Base-by-base conservation (phyloP, 2,329 filamentous ascomycete species). In the Acrodontium crateriforme region DNA sequence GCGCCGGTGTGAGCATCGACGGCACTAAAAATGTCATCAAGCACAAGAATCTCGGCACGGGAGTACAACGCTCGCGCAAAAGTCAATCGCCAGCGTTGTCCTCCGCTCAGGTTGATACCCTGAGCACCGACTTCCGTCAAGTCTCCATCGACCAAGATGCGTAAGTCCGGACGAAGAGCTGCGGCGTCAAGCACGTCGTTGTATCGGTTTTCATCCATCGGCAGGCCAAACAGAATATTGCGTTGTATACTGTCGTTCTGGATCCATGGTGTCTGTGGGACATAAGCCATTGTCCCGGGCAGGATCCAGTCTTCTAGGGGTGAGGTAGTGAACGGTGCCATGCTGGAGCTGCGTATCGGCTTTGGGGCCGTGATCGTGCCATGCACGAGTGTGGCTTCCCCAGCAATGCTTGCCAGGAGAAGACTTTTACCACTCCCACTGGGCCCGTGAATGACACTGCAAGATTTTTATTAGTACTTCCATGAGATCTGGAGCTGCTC, bases 71-170 rank as follows among this genome's bases (percentile, higher is more conserved):
- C 68, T 25, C 85, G 69, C n/a, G 85, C 85, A 46, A 94, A 91
- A 47, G 91, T 92, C 38, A 92, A 62, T 7, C 85, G 72, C 52
- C 91, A 83, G 50, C 91, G 92, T 53, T 93, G 84, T 2, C 84
- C 84, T 29, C 85, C 84, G 9, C 81, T 91, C 2, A 93, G 77
- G 1, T 81, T 92, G 45, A 93, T 91, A 21, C 85, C 84, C 34
- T 81, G 73, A 52, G 92, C 85, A n/a, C 84, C 85, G 44, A 93
- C 89, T 49, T 92, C 83, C 0, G 84, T 94, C 39, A 67, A 57
- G 44, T 93, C 85, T 9, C 80, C 78, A 32, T 79, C 69, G 0
- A 84, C 83, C 9, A 93, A 63, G 70, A 89, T 89, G 24, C 89
- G 79, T 4, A 93, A 54, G 58, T 93, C 84, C 0, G 76, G 69